phyloP scores from a whole-genome alignment of 1,284 basidiomycete species.

The Coniferiporia weirii region DNA sequence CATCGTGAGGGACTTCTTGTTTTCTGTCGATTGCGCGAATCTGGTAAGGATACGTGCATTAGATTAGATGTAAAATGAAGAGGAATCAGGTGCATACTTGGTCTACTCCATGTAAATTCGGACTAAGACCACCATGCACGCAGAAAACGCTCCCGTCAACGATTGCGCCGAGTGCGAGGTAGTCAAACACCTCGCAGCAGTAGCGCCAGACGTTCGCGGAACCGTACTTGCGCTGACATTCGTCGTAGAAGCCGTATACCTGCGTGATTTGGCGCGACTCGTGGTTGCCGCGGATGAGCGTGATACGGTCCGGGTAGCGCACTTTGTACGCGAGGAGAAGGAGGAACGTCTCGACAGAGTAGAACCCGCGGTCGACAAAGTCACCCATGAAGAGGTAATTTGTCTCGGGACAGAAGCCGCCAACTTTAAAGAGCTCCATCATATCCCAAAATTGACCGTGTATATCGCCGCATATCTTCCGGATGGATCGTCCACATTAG shows the following conservation, averaged over 20 bases:
- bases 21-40: slow-evolving; percentile 94
- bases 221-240: slow-evolving; percentile 96
- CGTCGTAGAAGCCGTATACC: slow-evolving; percentile 99
- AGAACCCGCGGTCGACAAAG: slow-evolving; percentile 96
- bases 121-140: slow-evolving; percentile 91
- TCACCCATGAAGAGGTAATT: slow-evolving; percentile 99
- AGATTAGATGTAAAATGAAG: not conserved
- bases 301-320: slow-evolving; percentile 96
- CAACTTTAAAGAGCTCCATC: slow-evolving; percentile 94
- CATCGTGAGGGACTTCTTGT: slow-evolving; percentile 99
- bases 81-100: slow-evolving; percentile 51
- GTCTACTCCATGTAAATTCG: slow-evolving; percentile 79
- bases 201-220: slow-evolving; percentile 95
- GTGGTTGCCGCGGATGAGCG: slow-evolving; percentile 96
- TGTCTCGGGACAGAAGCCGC: slow-evolving; percentile 92
- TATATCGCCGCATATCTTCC: slow-evolving; percentile 92
- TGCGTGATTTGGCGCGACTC: slow-evolving; percentile 99
- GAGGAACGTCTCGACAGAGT: slow-evolving; percentile 95
- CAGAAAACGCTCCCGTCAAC: slow-evolving; percentile 94
- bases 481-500: slow-evolving; percentile 4
- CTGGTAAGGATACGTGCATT: slow-evolving; percentile 37
- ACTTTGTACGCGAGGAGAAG: slow-evolving; percentile 95
- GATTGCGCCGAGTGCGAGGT: slow-evolving; percentile 89
- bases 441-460: slow-evolving; percentile 99
- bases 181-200: slow-evolving; percentile 99